A percentile compares a stretch with the other conserved stretches of the same genome.
Evolutionary conservation across 2,329 filamentous ascomycete species (phyloP).

Genomic region (Calonectria hongkongensis): DNA sequence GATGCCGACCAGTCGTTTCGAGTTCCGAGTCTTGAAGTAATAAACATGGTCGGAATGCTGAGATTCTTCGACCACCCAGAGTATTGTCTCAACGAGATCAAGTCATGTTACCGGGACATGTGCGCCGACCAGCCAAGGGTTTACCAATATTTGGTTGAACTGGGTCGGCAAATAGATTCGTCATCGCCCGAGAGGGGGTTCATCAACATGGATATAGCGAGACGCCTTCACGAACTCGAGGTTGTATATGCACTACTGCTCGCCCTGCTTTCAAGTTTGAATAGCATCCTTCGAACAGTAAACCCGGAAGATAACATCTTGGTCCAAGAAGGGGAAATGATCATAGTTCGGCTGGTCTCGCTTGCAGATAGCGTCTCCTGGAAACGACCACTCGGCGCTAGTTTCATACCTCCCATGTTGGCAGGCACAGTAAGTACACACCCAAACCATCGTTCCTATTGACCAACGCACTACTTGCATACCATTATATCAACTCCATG

Average conservation of each 20-base stretch:
- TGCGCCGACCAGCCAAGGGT: slow-evolving; percentile 5
- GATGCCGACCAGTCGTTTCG: not conserved
- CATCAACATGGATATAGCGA: slow-evolving; percentile 1
- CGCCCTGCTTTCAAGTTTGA: not conserved
- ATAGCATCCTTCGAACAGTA: not conserved
- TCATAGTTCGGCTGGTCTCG: not conserved
- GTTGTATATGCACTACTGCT: slow-evolving; percentile 7
- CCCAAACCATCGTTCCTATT: not conserved
- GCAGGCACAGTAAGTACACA: slow-evolving; percentile 3
- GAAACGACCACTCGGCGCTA: not conserved
- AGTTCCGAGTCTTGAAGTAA: slow-evolving; percentile 2
- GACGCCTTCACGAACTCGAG: not conserved
- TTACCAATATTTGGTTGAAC: slow-evolving; percentile 7
- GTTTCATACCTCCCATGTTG: slow-evolving; percentile 5
- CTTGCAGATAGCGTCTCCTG: not conserved
- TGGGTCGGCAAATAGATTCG: not conserved
- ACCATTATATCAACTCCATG: not conserved
- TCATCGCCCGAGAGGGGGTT: not conserved
- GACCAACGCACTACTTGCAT: not conserved
- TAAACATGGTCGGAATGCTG: slow-evolving; percentile 2
- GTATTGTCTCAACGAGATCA: slow-evolving; percentile 12
- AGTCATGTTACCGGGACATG: not conserved
- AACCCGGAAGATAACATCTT: not conserved
- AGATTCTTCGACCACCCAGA: not conserved
- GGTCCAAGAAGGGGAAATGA: not conserved